Conservation (phyloP, 2,329 filamentous ascomycete genomes). For the Hypoxylon sp. region DNA sequence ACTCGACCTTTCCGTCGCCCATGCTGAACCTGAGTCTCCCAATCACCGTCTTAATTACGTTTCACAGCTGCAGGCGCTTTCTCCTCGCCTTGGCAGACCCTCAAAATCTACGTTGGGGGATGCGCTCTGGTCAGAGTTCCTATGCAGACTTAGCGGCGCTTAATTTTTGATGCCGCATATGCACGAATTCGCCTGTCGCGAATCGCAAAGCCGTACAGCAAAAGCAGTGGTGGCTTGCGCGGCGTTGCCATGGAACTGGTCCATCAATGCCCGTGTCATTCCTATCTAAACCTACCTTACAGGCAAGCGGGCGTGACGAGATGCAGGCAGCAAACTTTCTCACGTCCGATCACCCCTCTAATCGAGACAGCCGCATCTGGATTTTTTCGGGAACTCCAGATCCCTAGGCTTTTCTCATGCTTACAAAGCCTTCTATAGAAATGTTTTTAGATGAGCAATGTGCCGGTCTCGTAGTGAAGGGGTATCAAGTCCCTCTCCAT, state of each 20-base stretch:
- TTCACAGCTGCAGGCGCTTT: slow-evolving; percentile 42
- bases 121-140: slow-evolving; percentile 27
- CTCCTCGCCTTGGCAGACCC: slow-evolving; percentile 40
- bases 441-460: slow-evolving; percentile 16
- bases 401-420: slow-evolving; percentile 24
- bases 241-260: slow-evolving; percentile 36
- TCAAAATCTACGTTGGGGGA: slow-evolving; percentile 29
- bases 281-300: slow-evolving; percentile 36
- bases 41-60: slow-evolving; percentile 41
- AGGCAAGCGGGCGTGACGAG: slow-evolving; percentile 36
- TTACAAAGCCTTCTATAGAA: slow-evolving; percentile 22
- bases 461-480: slow-evolving; percentile 15
- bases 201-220: slow-evolving; percentile 31
- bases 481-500: slow-evolving; percentile 17
- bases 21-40: slow-evolving; percentile 36
- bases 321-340: slow-evolving; percentile 45
- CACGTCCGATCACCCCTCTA: slow-evolving; percentile 29
- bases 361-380: slow-evolving; percentile 22
- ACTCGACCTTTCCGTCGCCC: slow-evolving; percentile 36
- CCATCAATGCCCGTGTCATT: slow-evolving; percentile 25
- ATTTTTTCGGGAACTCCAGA: slow-evolving; percentile 20
- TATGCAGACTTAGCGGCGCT: slow-evolving; percentile 42
- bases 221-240: slow-evolving; percentile 37
- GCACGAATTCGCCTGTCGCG: slow-evolving; percentile 34
- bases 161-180: slow-evolving; percentile 44